Base-by-base conservation (phyloP, 306 rosid species). In the Sphenostylis stenocarpa region DNA sequence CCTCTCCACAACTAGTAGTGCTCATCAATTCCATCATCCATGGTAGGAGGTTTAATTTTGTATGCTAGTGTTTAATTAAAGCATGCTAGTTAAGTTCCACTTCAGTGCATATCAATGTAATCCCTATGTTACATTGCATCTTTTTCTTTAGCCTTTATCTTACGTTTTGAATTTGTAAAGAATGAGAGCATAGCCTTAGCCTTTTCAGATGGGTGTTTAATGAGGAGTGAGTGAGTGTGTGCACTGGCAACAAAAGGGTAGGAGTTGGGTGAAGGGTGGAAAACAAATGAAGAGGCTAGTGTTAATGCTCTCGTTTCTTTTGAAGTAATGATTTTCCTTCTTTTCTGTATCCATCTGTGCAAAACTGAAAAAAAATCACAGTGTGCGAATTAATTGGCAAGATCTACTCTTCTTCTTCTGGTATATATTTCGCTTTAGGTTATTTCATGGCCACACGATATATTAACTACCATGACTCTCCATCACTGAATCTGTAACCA, bases 1-100 rank as follows among this genome's bases (percentile, higher is more conserved):
- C 98, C 98, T 80, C 98, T 94, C 82, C 97, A 94, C 79, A 94
- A 91, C 88, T 91, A 87, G 88, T 51, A 48, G 24, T 17, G 9
- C 11, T 77, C n/a, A 12, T 0, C 63, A 47, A 34, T 31, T 44
- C 4, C 13, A 43, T 8, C 7, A 67, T 49, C 44, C 26, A 62
- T 63, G 73, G 82, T 77, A 80, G 82, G 67, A 38, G 68, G 10
- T 38, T 75, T 56, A 53, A 66, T 47, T 57, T 84, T 69, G 63
- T 52, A 38, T 64, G 29, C 21, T 48, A 56, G 61, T 56, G 47
- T 80, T 78, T 38, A 38, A 36, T 68, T 63, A 24, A 70, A 72
- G 70, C 71, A 65, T 56, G 51, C 2, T 33, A 44, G 24, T 52
- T 20, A 52, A 20, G 58, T 52, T 52, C 5, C 4, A 45, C 28